Evolutionary conservation across 805 yeast genomes (phyloP).

Genomic region (Ogataea angusta): DNA sequence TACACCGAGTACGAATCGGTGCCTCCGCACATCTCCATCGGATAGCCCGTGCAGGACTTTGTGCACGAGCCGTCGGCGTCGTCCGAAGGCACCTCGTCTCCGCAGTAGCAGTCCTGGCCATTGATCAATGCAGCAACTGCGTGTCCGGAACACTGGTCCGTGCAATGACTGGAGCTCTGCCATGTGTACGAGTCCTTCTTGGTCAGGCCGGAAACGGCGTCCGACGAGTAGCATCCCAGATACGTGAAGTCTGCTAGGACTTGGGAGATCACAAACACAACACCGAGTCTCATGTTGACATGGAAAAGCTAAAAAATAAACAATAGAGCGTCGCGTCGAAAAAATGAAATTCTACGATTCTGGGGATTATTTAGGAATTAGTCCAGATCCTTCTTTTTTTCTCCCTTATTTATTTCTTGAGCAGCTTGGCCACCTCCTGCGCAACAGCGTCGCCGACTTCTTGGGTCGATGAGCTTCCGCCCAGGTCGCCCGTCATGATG

Average conservation of each 20-base stretch:
- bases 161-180: slow-evolving; percentile 64
- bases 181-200: slow-evolving; percentile 46
- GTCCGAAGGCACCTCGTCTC: slow-evolving; percentile 39
- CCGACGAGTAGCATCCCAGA: slow-evolving; percentile 27
- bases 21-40: slow-evolving; percentile 60
- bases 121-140: slow-evolving; percentile 49
- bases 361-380: not conserved
- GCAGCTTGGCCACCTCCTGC: slow-evolving; percentile 50
- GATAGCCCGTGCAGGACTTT: slow-evolving; percentile 57
- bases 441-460: slow-evolving; percentile 97
- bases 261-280: slow-evolving; percentile 1
- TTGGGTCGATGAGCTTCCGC: slow-evolving; percentile 76
- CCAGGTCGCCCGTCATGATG: slow-evolving; percentile 86
- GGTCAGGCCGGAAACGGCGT: slow-evolving; percentile 32
- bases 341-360: no score
- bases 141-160: slow-evolving; percentile 44
- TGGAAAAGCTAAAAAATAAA: slow-evolving; percentile 6
- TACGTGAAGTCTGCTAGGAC: slow-evolving; percentile 20
- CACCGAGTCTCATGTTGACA: slow-evolving; percentile 10
- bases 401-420: slow-evolving; percentile 6
- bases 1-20: slow-evolving; percentile 47
- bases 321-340: slow-evolving; percentile 11
- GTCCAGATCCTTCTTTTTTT: not conserved
- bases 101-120: slow-evolving; percentile 67
- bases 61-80: slow-evolving; percentile 37